Evolutionary conservation across 305 asterid genomes (phyloP), one percentile per base, ranked within the genome.

Genomic region (Withania somnifera): DNA sequence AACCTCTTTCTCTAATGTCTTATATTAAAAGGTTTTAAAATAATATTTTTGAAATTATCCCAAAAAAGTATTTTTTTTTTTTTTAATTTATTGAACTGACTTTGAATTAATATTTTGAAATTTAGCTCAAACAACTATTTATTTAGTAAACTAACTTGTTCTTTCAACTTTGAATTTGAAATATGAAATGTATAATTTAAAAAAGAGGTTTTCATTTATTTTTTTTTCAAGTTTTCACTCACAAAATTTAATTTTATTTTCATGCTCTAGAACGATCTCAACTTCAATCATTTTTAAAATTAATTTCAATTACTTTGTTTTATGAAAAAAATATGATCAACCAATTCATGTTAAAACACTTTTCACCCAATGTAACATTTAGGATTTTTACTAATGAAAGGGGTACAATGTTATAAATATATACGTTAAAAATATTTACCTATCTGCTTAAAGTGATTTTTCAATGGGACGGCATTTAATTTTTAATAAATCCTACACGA

Each of bases 401-500:
- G n/a, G n/a, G n/a, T n/a, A n/a, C n/a, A n/a, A n/a, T n/a, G n/a
- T n/a, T n/a, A n/a, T n/a, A n/a, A n/a, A n/a, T n/a, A n/a, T n/a
- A n/a, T n/a, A n/a, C n/a, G n/a, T n/a, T n/a, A n/a, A n/a, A n/a
- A n/a, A n/a, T n/a, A n/a, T n/a, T n/a, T n/a, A n/a, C n/a, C n/a
- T n/a, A n/a, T n/a, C n/a, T n/a, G n/a, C n/a, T n/a, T n/a, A n/a
- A n/a, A n/a, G n/a, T n/a, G n/a, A n/a, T n/a, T n/a, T n/a, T n/a
- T n/a, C n/a, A n/a, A n/a, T n/a, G n/a, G n/a, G n/a, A n/a, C n/a
- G n/a, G n/a, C n/a, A n/a, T n/a, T n/a, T n/a, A n/a, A n/a, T n/a
- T n/a, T n/a, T 0, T 22, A 11, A 10, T 57, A 13, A 60, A 0
- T 60, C 14, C 1, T 15, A 0, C 0, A 4, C 0, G 2, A 2